Conservation (phyloP, 768 basidiomycete genomes). For the Tulasnella sp. region DNA sequence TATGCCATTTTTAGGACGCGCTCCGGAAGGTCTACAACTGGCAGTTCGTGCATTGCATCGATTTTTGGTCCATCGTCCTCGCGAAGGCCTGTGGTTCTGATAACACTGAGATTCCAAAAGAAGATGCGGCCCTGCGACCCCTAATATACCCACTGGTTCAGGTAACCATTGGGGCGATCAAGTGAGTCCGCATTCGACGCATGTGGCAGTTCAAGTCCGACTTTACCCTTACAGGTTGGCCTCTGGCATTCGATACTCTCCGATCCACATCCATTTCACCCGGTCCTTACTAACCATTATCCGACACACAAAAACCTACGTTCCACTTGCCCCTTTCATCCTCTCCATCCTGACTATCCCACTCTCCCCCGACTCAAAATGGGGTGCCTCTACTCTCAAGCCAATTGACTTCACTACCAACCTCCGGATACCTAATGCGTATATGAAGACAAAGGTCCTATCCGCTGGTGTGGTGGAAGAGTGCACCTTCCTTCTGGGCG, state of each 20-base stretch:
- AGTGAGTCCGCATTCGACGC: constrained; percentile 39
- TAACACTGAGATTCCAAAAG: constrained; percentile 34
- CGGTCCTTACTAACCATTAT: constrained; percentile 80
- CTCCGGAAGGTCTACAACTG: constrained; percentile 96
- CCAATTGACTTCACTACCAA: constrained; percentile 81
- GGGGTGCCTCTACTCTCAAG: constrained; percentile 73
- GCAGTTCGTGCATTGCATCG: constrained; percentile 92
- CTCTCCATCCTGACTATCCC: constrained; percentile 73
- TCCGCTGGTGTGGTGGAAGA: constrained; percentile 76
- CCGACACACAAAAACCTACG: constrained; percentile 69
- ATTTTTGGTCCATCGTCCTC: constrained; percentile 91
- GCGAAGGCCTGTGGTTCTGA: constrained; percentile 62
- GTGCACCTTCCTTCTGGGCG: constrained; percentile 58
- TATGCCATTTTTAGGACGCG: constrained; percentile 60
- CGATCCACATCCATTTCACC: constrained; percentile 85
- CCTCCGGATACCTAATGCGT: constrained; percentile 79
- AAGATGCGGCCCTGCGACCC: constrained; percentile 70
- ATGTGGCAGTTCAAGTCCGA: background rate
- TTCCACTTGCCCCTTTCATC: constrained; percentile 77
- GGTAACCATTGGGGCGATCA: constrained; percentile 82
- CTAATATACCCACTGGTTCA: constrained; percentile 94
- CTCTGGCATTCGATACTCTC: constrained; percentile 81
- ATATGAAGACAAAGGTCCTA: constrained; percentile 78
- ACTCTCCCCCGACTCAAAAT: constrained; percentile 49
- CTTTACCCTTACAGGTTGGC: constrained; percentile 48